phyloP scores from a whole-genome alignment of 2,329 filamentous ascomycete species.

The Colletotrichum eleusines region DNA sequence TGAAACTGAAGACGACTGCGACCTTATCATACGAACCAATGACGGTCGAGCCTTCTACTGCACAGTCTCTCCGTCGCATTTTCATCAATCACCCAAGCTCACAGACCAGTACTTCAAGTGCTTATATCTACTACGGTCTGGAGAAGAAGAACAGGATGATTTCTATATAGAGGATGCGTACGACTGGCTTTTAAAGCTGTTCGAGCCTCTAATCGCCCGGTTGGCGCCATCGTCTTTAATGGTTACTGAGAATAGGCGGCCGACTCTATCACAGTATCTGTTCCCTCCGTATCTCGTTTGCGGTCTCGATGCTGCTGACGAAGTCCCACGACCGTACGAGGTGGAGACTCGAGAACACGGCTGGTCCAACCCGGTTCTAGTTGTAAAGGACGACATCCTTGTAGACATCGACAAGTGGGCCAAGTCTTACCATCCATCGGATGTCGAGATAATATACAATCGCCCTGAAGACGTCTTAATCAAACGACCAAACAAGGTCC shows the following conservation, averaged over 20 bases:
- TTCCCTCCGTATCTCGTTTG: conserved; percentile 43
- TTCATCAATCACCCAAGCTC: conserved; percentile 35
- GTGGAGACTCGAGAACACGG: not conserved
- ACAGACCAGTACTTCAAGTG: conserved; percentile 42
- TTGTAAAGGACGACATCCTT: conserved; percentile 41
- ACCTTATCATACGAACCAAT: conserved; percentile 41
- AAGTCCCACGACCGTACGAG: conserved; percentile 37
- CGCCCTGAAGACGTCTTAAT: conserved; percentile 44
- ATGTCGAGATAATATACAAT: conserved; percentile 42
- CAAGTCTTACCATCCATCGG: conserved; percentile 42
- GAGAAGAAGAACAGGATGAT: conserved; percentile 36
- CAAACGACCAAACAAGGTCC: conserved; percentile 42
- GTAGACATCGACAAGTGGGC: conserved; percentile 45
- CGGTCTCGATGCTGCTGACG: conserved; percentile 41
- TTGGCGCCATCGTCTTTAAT: conserved; percentile 42
- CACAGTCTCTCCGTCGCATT: conserved; percentile 21
- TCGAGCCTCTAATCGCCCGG: conserved; percentile 42
- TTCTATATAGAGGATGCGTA: conserved; percentile 36
- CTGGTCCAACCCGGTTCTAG: not conserved
- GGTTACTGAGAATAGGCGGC: conserved; percentile 17
- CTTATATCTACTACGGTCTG: conserved; percentile 31
- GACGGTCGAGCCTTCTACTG: conserved; percentile 38
- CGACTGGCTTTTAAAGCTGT: conserved; percentile 34
- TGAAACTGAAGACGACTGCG: conserved; percentile 42
- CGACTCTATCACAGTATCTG: conserved; percentile 43